Evolutionary conservation across 441 rosid species (phyloP).

Genomic region (Corymbia citriodora): DNA sequence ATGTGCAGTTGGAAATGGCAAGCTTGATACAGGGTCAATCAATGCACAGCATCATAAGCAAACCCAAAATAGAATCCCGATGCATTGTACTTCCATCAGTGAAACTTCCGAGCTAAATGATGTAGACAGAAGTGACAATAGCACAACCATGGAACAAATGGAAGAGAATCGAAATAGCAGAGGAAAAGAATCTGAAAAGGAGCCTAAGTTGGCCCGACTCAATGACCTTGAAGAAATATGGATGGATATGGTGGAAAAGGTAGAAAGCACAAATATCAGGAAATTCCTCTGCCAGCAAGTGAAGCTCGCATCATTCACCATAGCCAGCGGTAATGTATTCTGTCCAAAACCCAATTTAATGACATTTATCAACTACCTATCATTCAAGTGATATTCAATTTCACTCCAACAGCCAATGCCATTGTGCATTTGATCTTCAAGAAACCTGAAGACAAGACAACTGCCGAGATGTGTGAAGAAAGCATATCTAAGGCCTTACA

Average conservation of each 20-base stretch:
- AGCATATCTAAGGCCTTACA: conserved; percentile 20
- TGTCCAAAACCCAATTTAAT: neutral
- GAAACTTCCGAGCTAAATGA: neutral
- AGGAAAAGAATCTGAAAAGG: conserved; percentile 1
- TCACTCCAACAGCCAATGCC: conserved; percentile 17
- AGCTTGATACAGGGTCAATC: neutral
- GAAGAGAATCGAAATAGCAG: neutral
- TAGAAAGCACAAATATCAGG: conserved; percentile 12
- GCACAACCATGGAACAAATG: neutral
- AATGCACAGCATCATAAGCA: neutral
- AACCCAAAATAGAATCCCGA: neutral
- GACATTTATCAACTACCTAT: neutral
- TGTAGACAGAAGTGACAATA: neutral
- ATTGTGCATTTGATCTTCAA: conserved; percentile 20
- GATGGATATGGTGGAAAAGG: conserved; percentile 11
- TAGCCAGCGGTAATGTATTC: conserved; percentile 17
- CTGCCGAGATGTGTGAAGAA: conserved; percentile 24
- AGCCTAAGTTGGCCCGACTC: neutral
- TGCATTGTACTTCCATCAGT: neutral
- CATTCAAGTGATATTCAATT: neutral
- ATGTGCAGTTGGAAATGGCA: conserved; percentile 3
- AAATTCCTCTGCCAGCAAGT: conserved; percentile 16
- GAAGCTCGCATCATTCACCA: conserved; percentile 23
- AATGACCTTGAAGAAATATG: conserved; percentile 16
- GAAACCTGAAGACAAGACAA: conserved; percentile 16